Evolutionary conservation across 306 rosid species (phyloP).

Genomic region (Citrullus colocynthis): DNA sequence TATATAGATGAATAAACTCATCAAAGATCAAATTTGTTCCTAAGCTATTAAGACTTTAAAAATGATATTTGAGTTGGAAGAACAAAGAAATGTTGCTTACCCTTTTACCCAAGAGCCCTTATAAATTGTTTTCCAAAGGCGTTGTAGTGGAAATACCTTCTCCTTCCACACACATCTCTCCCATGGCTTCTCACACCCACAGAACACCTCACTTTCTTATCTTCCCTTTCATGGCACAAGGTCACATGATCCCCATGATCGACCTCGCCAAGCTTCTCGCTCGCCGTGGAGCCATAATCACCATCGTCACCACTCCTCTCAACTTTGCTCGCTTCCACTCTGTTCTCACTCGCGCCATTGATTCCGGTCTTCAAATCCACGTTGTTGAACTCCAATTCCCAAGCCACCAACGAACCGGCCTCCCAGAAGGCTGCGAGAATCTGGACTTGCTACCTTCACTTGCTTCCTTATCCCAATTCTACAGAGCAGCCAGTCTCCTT

Average conservation of each 20-base stretch:
- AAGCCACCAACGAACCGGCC: slow-evolving; percentile 14
- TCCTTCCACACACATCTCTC: no score
- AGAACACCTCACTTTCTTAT: slow-evolving; percentile 9
- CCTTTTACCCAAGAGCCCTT: no score
- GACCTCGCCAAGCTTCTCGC: slow-evolving; percentile 23
- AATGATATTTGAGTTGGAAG: no score
- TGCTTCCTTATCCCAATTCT: slow-evolving; percentile 13
- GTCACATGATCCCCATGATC: slow-evolving; percentile 35
- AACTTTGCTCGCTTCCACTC: slow-evolving; percentile 16
- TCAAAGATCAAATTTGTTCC: no score
- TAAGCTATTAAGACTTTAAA: no score
- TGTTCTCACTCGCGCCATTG: not conserved
- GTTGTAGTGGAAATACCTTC: no score
- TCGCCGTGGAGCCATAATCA: slow-evolving; percentile 13
- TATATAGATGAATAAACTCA: no score
- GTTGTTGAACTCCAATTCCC: slow-evolving; percentile 13
- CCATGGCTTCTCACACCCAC: no score
- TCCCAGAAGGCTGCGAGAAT: slow-evolving; percentile 54
- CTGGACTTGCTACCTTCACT: slow-evolving; percentile 42
- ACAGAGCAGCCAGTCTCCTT: slow-evolving; percentile 12
- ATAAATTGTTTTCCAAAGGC: no score
- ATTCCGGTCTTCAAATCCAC: slow-evolving; percentile 13
- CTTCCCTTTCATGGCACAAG: slow-evolving; percentile 26
- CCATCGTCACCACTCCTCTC: slow-evolving; percentile 21
- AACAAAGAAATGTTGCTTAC: no score